phyloP scores from a whole-genome alignment of 257 asterid species.

The Lantana camara region DNA sequence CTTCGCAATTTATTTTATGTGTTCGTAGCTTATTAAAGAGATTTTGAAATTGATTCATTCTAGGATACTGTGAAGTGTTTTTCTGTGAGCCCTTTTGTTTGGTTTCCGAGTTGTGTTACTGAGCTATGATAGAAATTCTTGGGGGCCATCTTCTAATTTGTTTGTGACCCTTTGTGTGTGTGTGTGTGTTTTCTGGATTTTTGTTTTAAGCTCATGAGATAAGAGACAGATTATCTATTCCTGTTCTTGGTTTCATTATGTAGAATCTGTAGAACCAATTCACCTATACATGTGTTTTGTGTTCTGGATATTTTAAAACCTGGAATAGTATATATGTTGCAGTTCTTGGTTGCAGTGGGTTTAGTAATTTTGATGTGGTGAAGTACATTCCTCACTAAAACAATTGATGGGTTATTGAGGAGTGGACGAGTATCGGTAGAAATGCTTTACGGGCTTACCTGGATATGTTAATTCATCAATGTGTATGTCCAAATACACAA shows the following conservation, averaged over 20 bases:
- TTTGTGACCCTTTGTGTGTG: neutral
- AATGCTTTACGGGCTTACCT: neutral
- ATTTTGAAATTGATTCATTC: neutral
- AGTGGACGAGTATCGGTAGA: neutral
- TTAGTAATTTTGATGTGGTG: no score
- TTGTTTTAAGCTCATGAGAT: neutral
- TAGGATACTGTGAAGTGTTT: neutral
- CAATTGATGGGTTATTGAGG: neutral
- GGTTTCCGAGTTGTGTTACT: neutral
- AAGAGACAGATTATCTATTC: neutral
- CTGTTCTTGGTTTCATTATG: neutral
- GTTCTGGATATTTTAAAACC: no score
- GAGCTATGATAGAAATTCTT: neutral
- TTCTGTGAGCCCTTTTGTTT: neutral
- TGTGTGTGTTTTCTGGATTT: neutral
- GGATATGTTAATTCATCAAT: neutral
- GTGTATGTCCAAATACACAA: neutral
- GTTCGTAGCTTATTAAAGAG: neutral
- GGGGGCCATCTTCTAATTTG: neutral
- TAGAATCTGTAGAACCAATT: neutral
- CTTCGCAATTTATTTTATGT: neutral
- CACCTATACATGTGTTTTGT: no score
- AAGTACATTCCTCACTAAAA: neutral
- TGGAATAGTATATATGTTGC: no score
- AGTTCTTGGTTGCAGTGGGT: no score